These are phyloP conservation scores for Tolypocladium pustulatum DNA, from an alignment of 2,329 filamentous ascomycete species.

Conservation along the genomic window DNA sequence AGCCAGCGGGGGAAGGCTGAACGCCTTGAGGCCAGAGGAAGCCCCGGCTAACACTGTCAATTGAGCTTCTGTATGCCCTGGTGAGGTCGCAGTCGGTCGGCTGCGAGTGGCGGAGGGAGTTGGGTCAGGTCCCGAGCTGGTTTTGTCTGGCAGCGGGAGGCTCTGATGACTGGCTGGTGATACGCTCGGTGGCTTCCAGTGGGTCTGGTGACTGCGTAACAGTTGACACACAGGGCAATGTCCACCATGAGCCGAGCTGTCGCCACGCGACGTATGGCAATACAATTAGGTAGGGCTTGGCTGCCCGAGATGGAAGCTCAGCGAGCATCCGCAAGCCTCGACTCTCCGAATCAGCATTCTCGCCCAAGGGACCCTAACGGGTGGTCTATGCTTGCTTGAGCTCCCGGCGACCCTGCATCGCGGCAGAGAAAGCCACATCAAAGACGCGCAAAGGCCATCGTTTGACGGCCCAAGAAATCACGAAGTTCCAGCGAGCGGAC, in stretches of 20 bases:
- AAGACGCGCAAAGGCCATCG: background rate
- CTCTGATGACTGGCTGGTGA: background rate
- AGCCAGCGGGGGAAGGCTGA: background rate
- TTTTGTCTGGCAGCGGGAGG: background rate
- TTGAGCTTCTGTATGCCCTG: background rate
- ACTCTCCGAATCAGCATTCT: background rate
- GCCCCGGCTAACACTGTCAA: conserved; percentile 4
- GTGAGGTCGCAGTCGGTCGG: background rate
- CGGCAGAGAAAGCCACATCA: background rate
- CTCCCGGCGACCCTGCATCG: background rate
- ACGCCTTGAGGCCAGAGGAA: background rate
- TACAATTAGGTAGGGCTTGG: background rate
- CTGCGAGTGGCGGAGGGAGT: background rate
- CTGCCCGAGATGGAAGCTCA: background rate
- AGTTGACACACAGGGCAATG: background rate
- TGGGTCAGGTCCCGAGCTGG: background rate
- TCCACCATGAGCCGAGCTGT: background rate
- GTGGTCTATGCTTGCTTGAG: background rate
- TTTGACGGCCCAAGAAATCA: background rate
- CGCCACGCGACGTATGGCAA: background rate
- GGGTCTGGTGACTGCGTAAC: conserved; percentile 7
- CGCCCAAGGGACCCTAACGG: background rate
- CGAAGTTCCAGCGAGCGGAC: background rate
- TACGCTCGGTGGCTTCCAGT: background rate
- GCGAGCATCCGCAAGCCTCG: background rate